Percentiles rank a stretch among this genome's conserved stretches.
These are phyloP conservation scores for Aspergillus unguis DNA, from an alignment of 2,329 filamentous ascomycete species.

Conservation along the genomic window DNA sequence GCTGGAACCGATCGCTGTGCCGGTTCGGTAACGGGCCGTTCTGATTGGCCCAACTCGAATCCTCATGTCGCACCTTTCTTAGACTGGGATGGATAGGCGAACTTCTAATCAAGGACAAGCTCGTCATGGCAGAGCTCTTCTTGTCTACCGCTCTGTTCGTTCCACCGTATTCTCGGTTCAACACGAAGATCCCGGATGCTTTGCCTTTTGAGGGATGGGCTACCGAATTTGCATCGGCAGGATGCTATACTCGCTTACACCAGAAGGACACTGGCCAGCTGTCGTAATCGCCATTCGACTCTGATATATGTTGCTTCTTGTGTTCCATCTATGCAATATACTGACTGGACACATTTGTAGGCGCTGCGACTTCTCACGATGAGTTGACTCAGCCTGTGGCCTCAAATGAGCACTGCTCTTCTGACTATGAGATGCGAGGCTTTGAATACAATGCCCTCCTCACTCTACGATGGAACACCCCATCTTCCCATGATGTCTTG, in stretches of 20 bases:
- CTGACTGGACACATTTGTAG: neutral
- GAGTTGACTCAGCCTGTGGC: neutral
- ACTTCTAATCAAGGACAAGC: constrained; percentile 13
- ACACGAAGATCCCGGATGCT: neutral
- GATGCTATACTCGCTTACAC: constrained; percentile 5
- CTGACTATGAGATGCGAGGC: neutral
- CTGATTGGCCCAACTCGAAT: constrained; percentile 32
- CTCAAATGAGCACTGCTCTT: neutral
- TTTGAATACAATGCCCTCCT: neutral
- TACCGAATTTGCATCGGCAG: neutral
- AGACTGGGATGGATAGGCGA: constrained; percentile 40
- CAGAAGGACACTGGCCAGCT: constrained; percentile 4
- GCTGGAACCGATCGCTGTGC: neutral
- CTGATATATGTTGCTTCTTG: neutral
- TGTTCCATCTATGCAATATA: neutral
- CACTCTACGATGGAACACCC: neutral
- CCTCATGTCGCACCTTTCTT: constrained; percentile 31
- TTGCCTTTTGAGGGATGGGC: neutral
- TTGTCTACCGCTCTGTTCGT: neutral
- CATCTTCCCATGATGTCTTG: constrained; percentile 15
- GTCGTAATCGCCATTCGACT: neutral
- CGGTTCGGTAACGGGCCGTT: constrained; percentile 30
- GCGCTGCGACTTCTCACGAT: neutral
- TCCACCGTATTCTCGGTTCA: neutral
- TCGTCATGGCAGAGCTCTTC: neutral